A percentile compares a stretch with the other conserved stretches of the same genome.
Conservation (phyloP, 164 flowering plant species). For the Vitis cinerea region DNA sequence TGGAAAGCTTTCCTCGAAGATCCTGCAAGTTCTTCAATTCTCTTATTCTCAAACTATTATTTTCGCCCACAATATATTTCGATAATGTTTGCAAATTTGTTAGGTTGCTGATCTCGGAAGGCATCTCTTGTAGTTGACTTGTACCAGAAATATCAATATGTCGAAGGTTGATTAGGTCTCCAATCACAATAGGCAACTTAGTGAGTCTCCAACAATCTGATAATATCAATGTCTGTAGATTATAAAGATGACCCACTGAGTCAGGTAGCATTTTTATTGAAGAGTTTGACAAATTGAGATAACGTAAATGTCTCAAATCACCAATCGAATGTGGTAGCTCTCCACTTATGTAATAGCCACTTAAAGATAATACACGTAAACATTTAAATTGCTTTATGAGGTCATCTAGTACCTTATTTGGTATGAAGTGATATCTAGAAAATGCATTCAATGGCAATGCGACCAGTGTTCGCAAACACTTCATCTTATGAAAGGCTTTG, state of each 20-base stretch:
- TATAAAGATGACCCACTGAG: background rate
- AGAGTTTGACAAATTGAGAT: background rate
- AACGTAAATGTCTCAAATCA: conserved; percentile 8
- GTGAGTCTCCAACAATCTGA: background rate
- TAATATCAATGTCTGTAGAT: background rate
- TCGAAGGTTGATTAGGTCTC: background rate
- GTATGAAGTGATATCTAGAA: too few relatives aligned
- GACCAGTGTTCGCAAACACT: background rate
- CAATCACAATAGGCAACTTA: background rate
- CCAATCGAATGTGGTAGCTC: background rate
- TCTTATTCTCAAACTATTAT: background rate
- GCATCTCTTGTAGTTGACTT: background rate
- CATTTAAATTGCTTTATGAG: too few relatives aligned
- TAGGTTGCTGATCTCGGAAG: background rate
- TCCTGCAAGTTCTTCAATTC: background rate
- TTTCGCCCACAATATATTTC: background rate
- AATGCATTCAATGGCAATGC: too few relatives aligned
- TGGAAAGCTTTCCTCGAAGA: background rate
- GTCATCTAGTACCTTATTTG: too few relatives aligned
- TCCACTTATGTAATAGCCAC: too few relatives aligned
- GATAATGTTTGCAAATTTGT: background rate
- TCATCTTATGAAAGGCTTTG: background rate
- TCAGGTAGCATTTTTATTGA: background rate
- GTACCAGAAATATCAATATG: background rate
- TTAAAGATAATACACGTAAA: too few relatives aligned